Base-by-base conservation (phyloP, 2,329 filamentous ascomycete genomes). In the Xylaria sp. region DNA sequence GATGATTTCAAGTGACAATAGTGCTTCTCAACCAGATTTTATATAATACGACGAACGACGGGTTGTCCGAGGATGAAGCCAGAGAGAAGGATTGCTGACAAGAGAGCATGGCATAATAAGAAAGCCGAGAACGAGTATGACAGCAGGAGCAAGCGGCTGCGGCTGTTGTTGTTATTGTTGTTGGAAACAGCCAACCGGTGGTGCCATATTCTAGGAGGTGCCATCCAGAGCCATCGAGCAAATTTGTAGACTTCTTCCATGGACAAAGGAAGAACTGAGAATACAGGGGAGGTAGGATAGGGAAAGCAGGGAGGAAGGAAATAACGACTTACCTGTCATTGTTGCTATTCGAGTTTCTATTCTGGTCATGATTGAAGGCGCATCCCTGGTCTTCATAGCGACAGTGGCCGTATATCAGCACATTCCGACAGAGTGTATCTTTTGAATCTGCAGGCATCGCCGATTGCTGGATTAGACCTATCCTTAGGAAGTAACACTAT, bases 361-460 rank as follows among this genome's bases (percentile, higher is more conserved):
- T 84, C 62, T 88, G 86, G 69, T 95, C 92, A 78, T 97, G 93
- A 74, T 93, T 95, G 79, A 96, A 97, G 68, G 90, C 88, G 79
- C 93, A 97, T 79, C 92, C 92, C 79, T 92, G 89, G 74, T 96
- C 92, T 80, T 96, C 92, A 78, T 93, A 96, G 67, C 92, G 90
- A 77, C 93, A 97, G 78, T 94, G 91, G 59, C 93, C 93, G 77
- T 96, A 97, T 72, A 97, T 96, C 65, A 93, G 86, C 65, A 97
- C 90, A 78, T 97, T 97, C 74, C 93, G 90, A 79, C 93, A 97
- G 60, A 94, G 85, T 6, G 92, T 96, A 75, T 96, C 93, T 79
- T 94, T 96, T 76, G 91, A 91, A 79, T 92, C 89, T 90, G 11
- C 28, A 35, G 53, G 19, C 47, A 23, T 63, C 47, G 50, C 42